Evolutionary conservation across 768 basidiomycete species (phyloP).

Genomic region (Panaeolus cyanescens): DNA sequence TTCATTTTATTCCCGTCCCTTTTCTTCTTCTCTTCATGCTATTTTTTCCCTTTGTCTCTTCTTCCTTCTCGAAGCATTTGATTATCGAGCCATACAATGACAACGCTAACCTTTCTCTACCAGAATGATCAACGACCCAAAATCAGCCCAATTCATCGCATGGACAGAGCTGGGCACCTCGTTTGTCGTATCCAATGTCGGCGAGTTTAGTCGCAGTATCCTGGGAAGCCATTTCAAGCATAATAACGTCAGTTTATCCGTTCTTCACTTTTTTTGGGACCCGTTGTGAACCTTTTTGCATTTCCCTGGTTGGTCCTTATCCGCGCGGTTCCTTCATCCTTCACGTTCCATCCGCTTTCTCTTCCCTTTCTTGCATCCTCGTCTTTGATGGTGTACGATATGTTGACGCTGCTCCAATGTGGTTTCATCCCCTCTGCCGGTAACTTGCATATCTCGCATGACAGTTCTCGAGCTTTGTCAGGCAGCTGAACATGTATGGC

Average conservation of each 20-base stretch:
- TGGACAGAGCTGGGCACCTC: constrained; percentile 86
- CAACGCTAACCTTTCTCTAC: constrained; percentile 8
- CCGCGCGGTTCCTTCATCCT: too few relatives aligned
- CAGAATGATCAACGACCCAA: constrained; percentile 87
- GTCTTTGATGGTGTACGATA: neutral
- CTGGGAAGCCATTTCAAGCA: constrained; percentile 89
- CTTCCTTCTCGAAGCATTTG: neutral
- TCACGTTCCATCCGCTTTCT: too few relatives aligned
- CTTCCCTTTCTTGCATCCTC: too few relatives aligned
- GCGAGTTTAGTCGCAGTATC: constrained; percentile 84
- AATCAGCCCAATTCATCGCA: constrained; percentile 75
- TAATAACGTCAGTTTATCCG: constrained; percentile 65
- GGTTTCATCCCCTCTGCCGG: neutral
- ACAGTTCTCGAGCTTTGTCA: constrained; percentile 93
- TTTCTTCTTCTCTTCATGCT: constrained; percentile 1
- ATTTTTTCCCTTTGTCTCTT: neutral
- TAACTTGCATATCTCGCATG: neutral
- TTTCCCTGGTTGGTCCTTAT: too few relatives aligned
- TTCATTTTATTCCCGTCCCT: neutral
- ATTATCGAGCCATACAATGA: too few relatives aligned
- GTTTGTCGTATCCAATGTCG: constrained; percentile 85
- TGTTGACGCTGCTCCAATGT: neutral
- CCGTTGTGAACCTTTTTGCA: constrained; percentile 9
- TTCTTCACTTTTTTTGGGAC: constrained; percentile 5
- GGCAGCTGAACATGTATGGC: constrained; percentile 96